Evolutionary conservation across 352 stramenopile species (phyloP), one percentile per base, ranked within the genome.

Genomic region (Globisporangium heterothallicum): DNA sequence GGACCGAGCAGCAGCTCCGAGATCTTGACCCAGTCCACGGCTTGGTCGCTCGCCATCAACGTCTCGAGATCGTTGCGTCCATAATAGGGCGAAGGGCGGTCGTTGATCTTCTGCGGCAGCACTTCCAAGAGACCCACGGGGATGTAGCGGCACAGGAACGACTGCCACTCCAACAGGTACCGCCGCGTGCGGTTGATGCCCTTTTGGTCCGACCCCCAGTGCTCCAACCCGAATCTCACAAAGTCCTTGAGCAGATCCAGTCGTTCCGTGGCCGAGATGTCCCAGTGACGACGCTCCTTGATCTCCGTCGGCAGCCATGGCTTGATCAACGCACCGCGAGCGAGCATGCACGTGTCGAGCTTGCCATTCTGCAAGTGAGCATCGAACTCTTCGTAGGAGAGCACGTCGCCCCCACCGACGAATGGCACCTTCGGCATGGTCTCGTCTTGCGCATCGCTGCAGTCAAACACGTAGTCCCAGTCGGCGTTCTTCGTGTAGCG

Each of bases 81-180:
- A 54, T 92, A 94, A 68, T 96, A 98, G 19, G 74, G 73, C 24
- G 92, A 84, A 26, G 96, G 95, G 5, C 96, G 86, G 53, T 98
- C 92, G 72, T 99, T 99, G 64, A 99, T 99, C 42, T 85, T 81
- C 74, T 99, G 97, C 7, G 96, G 94, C 0, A 98, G 60, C 18
- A 76, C 70, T 49, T 99, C 96, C 18, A 99, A 70, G 27, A 99
- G 59, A 0, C 96, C 97, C 1, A 99, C 90, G 27, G 97, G 97
- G 49, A 99, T 97, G 81, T 99, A 99, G 49, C 97, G 83, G 59
- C 81, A 97, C 22, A 98, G 69, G 63, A 99, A 99, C 14, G 94
- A 99, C 44, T 99, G 78, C 97, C 97, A 99, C 68, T 99, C 97
- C 56, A 99, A 83, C 8, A 99, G 66, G 68, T 99, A 99, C 2